Conservation (phyloP, 2,329 filamentous ascomycete genomes). For the Monosporascus ibericus region DNA sequence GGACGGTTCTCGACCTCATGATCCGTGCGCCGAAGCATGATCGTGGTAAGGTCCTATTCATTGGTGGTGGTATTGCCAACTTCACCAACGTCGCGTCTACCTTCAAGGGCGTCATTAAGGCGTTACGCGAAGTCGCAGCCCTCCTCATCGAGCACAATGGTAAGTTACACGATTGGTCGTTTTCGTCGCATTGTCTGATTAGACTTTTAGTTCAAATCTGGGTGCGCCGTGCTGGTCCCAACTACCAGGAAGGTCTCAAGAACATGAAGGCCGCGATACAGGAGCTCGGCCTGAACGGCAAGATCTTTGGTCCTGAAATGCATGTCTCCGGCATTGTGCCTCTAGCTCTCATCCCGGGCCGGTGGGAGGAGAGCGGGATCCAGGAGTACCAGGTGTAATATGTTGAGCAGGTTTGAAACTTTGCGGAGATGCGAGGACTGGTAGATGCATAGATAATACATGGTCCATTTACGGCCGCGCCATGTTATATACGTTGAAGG, state of each 20-base stretch:
- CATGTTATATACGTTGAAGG: not conserved
- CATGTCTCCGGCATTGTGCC: constrained; percentile 97
- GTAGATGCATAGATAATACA: not conserved
- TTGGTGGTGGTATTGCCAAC: constrained; percentile 99
- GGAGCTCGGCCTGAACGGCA: constrained; percentile 74
- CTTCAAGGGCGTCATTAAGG: constrained; percentile 99
- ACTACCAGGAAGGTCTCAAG: constrained; percentile 99
- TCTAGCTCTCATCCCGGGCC: constrained; percentile 68
- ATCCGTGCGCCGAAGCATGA: constrained; percentile 78
- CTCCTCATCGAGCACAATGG: constrained; percentile 85
- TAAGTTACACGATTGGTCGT: not conserved
- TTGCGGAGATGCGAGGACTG: not conserved
- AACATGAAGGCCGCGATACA: constrained; percentile 97
- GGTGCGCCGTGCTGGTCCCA: constrained; percentile 85
- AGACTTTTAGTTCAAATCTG: constrained; percentile 72
- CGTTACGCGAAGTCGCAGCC: constrained; percentile 81
- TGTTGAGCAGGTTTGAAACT: constrained; percentile 6
- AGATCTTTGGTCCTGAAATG: constrained; percentile 72
- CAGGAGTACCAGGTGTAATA: constrained; percentile 54
- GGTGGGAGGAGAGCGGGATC: constrained; percentile 55
- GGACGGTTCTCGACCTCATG: constrained; percentile 95
- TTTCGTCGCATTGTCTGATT: not conserved
- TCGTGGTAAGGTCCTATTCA: constrained; percentile 98
- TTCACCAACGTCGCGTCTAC: constrained; percentile 99
- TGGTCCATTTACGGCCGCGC: not conserved